Base-by-base conservation (phyloP, 495 filamentous ascomycete species). In the Aspergillus bridgeri region DNA sequence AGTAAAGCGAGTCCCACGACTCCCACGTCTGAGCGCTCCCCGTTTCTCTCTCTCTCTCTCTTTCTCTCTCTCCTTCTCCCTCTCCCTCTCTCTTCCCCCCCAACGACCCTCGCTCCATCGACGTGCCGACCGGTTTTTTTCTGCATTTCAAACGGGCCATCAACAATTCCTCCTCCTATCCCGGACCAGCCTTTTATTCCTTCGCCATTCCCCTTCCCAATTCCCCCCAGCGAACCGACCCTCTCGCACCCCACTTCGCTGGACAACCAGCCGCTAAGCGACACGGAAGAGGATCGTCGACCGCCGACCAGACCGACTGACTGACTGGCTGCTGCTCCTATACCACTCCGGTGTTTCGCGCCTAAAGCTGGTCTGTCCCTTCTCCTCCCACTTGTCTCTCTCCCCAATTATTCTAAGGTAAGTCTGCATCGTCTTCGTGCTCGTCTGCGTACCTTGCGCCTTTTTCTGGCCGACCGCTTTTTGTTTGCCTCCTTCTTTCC, bases 261-360 rank as follows among this genome's bases (percentile, higher is more conserved):
- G 33, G n/a, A 46, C 55, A 63, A 45, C 59, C 58, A 67, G 64
- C 69, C 67, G 73, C 74, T 76, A 75, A 76, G 74, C 74, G 75
- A 76, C 75, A 75, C 72, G 68, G 72, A 75, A 66, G 65, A 58
- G 62, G 65, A 74, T 74, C 69, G 61, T 64, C 59, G 65, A 65
- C 60, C 66, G 66, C 65, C 61, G 65, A 65, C 60, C 67, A 59
- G 68, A 65, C 63, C 72, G 65, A 65, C 68, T 58, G 58, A 61
- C 63, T 67, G 33, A 29, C 47, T 51, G 23, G 54, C 56, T 54
- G 54, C 56, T 54, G 51, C 58, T 63, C 60, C 65, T 51, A 70
- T 67, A 68, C 63, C 61, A 56, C 65, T 69, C 13, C 33, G 33
- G 33, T 38, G 33, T 38, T 61, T 44, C 63, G 63, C 67, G 64